Base-by-base conservation (phyloP, 768 basidiomycete genomes). In the Auricularia sp. region DNA sequence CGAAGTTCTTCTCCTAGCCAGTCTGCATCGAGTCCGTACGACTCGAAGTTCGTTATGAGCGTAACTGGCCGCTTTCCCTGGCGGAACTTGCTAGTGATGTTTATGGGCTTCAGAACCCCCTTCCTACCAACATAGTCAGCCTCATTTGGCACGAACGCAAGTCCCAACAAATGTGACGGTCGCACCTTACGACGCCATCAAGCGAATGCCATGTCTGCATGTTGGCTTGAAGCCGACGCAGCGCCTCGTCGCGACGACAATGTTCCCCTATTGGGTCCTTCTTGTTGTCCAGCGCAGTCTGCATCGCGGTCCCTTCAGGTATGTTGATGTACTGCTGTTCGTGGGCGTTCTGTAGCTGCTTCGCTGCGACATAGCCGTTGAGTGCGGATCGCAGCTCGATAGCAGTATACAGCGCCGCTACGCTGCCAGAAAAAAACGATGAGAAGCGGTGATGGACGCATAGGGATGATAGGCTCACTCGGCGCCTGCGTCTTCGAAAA, bases 161-260 rank as follows among this genome's bases (percentile, higher is more conserved):
- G 59, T 10, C 42, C 39, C 47, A 72, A 11, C 14, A 21, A 36
- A 43, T 36, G 43, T 36, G 66, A n/a, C 14, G 34, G 7, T 68
- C 86, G 8, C 62, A 90, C 90, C 84, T 90, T 64, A 78, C 71
- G 1, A 87, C 72, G 0, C 76, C 69, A n/a, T 88, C 86, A 51
- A 92, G 74, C 71, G 86, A 84, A 67, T 92, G 80, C 89, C 89
- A 93, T 33, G 72, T 72, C 71, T 93, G 90, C 91, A 93, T 93
- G 65, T 80, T 81, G 3, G 81, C 76, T 16, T 82, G 67, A 18
- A 93, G 71, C 33, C 76, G 78, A 66, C 78, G 80, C 4, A 79
- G 72, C 11, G 87, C 68, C 36, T 90, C 87, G 4, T 90, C 87
- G 35, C 88, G 81, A 67, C 61, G 62, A 21, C 68, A 39, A 61